Evolutionary conservation across 345 rosid species (phyloP), one percentile per base, ranked within the genome.

Genomic region (Moringa oleifera): DNA sequence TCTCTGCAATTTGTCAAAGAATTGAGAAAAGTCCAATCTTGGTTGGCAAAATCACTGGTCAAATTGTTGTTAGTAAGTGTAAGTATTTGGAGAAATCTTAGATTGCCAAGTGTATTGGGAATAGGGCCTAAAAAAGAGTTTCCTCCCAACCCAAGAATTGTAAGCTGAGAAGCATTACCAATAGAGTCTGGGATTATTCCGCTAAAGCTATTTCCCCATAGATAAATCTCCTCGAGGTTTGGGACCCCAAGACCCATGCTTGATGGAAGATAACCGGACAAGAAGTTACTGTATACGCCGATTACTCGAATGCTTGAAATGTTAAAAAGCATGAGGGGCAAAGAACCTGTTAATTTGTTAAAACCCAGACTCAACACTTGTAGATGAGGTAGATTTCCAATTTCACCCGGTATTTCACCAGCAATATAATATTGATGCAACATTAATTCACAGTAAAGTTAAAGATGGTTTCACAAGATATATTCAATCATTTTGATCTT

Each of bases 241-340:
- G 57, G 68, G 57, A 68, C 51, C 19, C 24, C 2, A 6, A 36
- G 22, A 46, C 64, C 63, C 8, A 41, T 25, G 18, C 21, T 49
- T 7, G 45, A 50, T 45, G 72, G 65, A 11, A 73, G 45, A 17
- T 25, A 15, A 0, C 72, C 72, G 0, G 49, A 47, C 21, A 73
- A 19, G 28, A n/a, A 37, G 41, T 73, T 73, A 25, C 20, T 25
- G 11, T 20, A 37, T 23, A 70, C 53, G 13, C 16, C 60, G 23
- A 68, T 21, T 18, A 18, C 0, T 22, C 8, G 12, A 4, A 47
- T 0, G 11, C 49, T 25, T 21, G 73, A 58, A 18, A 61, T 55
- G 45, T 68, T 67, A 65, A 67, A 67, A 59, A 67, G 59, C 6
- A 31, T 11, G 20, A 55, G 23, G 20, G 71, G 78, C 8, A 74